Evolutionary conservation across 1,139 yeast genomes (phyloP).

Genomic region (Geotrichum siamense): DNA sequence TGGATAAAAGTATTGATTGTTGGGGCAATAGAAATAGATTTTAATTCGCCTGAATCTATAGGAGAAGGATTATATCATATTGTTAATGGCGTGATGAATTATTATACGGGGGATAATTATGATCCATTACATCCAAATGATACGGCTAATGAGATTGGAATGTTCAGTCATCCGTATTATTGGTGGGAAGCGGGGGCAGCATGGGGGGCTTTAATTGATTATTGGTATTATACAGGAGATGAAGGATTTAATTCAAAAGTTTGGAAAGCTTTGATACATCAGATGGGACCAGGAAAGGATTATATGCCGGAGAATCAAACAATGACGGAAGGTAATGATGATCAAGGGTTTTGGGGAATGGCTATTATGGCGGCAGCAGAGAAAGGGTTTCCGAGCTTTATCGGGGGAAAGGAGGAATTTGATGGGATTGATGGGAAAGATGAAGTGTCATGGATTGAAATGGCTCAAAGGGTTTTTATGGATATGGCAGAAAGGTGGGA

Average conservation of each 20-base stretch:
- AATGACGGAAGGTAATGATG: slow-evolving; percentile 96
- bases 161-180: slow-evolving; percentile 80
- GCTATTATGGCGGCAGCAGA: slow-evolving; percentile 58
- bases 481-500: slow-evolving; percentile 92
- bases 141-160: slow-evolving; percentile 49
- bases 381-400: neutral
- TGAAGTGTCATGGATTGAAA: slow-evolving; percentile 48
- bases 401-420: neutral
- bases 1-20: neutral
- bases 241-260: slow-evolving; percentile 56
- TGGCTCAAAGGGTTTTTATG: slow-evolving; percentile 76
- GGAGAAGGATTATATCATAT: slow-evolving; percentile 50
- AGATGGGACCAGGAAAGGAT: slow-evolving; percentile 67
- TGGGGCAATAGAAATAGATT: slow-evolving; percentile 19
- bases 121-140: slow-evolving; percentile 44
- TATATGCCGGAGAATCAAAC: slow-evolving; percentile 86
- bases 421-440: slow-evolving; percentile 2
- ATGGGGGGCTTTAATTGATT: slow-evolving; percentile 80
- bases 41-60: slow-evolving; percentile 32
- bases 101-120: slow-evolving; percentile 60
- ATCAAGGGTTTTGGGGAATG: slow-evolving; percentile 95
- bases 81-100: slow-evolving; percentile 71
- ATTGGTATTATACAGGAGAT: slow-evolving; percentile 63
- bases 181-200: slow-evolving; percentile 99
- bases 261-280: slow-evolving; percentile 59